Evolutionary conservation across 2,329 filamentous ascomycete species (phyloP).

Genomic region (Pestalotiopsis sp.): DNA sequence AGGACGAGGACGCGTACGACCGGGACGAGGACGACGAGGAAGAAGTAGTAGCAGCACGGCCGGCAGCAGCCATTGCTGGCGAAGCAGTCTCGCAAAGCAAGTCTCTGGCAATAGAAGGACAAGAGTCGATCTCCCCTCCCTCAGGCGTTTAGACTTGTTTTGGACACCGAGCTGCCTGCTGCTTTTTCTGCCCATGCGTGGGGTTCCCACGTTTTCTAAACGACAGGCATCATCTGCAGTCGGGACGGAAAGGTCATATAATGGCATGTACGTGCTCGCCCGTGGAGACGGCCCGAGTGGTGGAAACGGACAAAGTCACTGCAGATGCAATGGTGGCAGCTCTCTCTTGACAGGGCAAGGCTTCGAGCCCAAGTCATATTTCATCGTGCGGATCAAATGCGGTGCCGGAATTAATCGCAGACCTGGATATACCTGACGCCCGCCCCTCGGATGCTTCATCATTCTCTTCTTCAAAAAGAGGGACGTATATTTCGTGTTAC

Average conservation of each 20-base stretch:
- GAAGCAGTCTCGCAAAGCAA: not conserved
- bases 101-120: not conserved
- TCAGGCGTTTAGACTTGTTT: not conserved
- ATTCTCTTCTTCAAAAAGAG: not conserved
- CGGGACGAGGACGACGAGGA: constrained; percentile 39
- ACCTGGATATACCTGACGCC: not conserved
- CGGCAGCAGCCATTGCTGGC: constrained; percentile 14
- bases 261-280: not conserved
- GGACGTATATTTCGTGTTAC: not conserved
- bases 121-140: not conserved
- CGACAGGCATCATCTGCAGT: constrained; percentile 1
- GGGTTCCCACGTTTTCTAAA: not conserved
- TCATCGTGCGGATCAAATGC: not conserved
- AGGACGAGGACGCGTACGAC: constrained; percentile 49
- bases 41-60: constrained; percentile 5
- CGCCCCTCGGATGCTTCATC: not conserved
- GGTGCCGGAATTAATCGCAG: not conserved
- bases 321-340: not conserved
- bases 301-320: not conserved
- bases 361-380: not conserved
- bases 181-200: not conserved
- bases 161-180: not conserved
- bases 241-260: not conserved
- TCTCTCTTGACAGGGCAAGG: not conserved
- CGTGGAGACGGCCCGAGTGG: not conserved